A percentile compares a stretch with the other conserved stretches of the same genome.
Evolutionary conservation across 2,329 filamentous ascomycete genomes (phyloP).

Genomic region (Diaporthe caulivora): DNA sequence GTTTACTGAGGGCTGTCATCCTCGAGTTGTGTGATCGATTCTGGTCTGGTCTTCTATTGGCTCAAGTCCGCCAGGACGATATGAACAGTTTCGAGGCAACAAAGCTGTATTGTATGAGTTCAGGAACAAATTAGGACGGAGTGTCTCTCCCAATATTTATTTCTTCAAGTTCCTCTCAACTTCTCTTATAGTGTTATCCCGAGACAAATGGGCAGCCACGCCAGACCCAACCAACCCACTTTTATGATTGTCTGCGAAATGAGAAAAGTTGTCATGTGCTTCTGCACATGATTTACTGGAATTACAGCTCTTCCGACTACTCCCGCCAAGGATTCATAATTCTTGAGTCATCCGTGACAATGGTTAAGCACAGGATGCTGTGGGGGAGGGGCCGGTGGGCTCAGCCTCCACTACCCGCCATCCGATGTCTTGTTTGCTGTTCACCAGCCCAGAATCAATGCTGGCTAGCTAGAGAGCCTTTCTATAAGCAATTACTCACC

Average conservation of each 20-base stretch:
- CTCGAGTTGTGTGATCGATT: not conserved
- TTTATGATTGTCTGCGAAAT: not conserved
- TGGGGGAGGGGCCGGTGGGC: not conserved
- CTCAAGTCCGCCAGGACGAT: not conserved
- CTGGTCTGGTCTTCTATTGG: not conserved
- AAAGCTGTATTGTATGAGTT: too few species aligned
- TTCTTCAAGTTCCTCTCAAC: too few species aligned
- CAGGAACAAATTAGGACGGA: too few species aligned
- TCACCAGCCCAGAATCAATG: not conserved
- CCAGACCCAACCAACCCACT: not conserved
- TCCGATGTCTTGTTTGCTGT: not conserved
- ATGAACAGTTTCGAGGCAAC: not conserved
- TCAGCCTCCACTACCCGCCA: not conserved
- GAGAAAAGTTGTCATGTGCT: not conserved
- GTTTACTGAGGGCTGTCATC: not conserved
- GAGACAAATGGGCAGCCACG: not conserved
- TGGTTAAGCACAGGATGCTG: not conserved
- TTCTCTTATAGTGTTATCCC: too few species aligned
- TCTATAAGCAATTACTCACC: not conserved
- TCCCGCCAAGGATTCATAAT: not conserved
- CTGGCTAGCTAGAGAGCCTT: not conserved
- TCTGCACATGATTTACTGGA: not conserved
- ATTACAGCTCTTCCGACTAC: not conserved
- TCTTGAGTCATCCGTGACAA: not conserved
- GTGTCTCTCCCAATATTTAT: too few species aligned